phyloP scores from a whole-genome alignment of 2,329 filamentous ascomycete species.

The Lachnellula willkommii region DNA sequence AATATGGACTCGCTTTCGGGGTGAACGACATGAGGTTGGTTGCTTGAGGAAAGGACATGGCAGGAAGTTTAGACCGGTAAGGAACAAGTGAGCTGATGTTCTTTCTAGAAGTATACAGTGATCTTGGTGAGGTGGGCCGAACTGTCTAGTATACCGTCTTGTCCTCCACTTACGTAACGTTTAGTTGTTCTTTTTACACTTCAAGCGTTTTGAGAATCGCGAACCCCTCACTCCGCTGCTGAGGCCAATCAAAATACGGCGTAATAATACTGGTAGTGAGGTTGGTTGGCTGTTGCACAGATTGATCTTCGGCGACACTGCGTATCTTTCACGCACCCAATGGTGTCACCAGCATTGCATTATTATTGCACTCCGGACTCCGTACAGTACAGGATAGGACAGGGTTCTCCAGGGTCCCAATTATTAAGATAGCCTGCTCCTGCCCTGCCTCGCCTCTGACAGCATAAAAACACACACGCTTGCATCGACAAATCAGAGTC shows the following conservation, averaged over 20 bases:
- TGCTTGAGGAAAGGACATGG: too few relatives aligned
- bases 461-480: not conserved
- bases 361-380: not conserved
- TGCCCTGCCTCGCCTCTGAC: not conserved
- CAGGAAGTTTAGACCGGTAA: too few relatives aligned
- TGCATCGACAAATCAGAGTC: slow-evolving; percentile 2
- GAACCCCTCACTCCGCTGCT: not conserved
- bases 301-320: slow-evolving; percentile 7
- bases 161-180: too few relatives aligned
- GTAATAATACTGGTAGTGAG: not conserved
- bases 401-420: slow-evolving; percentile 15
- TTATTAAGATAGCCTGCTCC: not conserved
- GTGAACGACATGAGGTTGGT: not conserved
- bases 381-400: not conserved
- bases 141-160: too few relatives aligned
- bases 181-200: too few relatives aligned
- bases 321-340: slow-evolving; percentile 10
- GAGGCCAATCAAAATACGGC: not conserved
- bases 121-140: too few relatives aligned
- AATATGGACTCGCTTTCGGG: not conserved
- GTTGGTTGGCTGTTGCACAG: slow-evolving; percentile 3
- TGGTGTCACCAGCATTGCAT: not conserved
- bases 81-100: too few relatives aligned
- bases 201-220: not conserved
- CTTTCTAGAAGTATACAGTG: too few relatives aligned